Conservation (phyloP, 352 stramenopile species). For the Phytopythium cucurbitacearum region DNA sequence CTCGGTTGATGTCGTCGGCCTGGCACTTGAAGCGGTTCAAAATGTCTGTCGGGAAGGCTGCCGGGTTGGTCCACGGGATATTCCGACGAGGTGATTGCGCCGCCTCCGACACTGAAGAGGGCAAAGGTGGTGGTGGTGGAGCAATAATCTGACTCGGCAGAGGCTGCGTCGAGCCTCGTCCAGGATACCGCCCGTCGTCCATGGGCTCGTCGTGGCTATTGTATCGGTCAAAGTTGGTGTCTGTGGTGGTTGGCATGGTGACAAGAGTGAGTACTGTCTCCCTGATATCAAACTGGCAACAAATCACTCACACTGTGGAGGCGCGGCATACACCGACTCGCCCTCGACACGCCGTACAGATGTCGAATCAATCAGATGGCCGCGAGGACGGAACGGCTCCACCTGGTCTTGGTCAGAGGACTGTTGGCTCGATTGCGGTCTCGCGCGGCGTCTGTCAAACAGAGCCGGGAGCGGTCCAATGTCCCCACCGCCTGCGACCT, state of each 20-base stretch:
- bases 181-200: neutral
- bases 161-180: neutral
- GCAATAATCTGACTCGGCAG: neutral
- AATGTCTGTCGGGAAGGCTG: conserved; percentile 45
- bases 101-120: neutral
- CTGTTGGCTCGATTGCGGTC: neutral
- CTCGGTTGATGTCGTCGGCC: conserved; percentile 47
- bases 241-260: too few relatives aligned
- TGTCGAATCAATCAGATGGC: too few relatives aligned
- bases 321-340: too few relatives aligned
- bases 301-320: too few relatives aligned
- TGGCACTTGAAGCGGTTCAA: conserved; percentile 50
- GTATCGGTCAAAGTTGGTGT: too few relatives aligned
- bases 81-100: conserved; percentile 23
- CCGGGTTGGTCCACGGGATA: conserved; percentile 49
- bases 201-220: neutral
- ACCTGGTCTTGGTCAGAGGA: too few relatives aligned
- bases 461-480: neutral
- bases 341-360: too few relatives aligned
- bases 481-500: too few relatives aligned
- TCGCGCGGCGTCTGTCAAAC: neutral
- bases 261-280: too few relatives aligned
- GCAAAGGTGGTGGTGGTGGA: neutral
- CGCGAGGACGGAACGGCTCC: too few relatives aligned
- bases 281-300: too few relatives aligned